phyloP scores from a whole-genome alignment of 768 basidiomycete genomes.

The Naganishia onofrii region DNA sequence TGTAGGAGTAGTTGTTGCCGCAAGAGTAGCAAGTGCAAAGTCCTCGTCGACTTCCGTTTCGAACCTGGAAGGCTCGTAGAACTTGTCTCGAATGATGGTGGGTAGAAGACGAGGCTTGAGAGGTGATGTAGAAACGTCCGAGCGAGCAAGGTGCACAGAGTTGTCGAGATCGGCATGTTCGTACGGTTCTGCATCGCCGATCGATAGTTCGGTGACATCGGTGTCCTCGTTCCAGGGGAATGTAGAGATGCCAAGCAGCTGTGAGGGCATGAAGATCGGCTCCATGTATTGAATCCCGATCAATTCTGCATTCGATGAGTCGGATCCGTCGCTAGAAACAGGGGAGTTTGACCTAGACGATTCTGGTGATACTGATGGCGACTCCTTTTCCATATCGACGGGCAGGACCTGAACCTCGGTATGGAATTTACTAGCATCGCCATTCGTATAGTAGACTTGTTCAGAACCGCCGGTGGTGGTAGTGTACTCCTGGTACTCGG shows the following conservation, averaged over 20 bases:
- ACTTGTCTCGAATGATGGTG: slow-evolving; percentile 23
- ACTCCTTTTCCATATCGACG: slow-evolving; percentile 3
- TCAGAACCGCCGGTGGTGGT: slow-evolving; percentile 6
- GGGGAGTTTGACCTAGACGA: slow-evolving; percentile 9
- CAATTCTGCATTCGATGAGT: not conserved
- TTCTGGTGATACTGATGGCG: not conserved
- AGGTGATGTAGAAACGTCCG: slow-evolving; percentile 9
- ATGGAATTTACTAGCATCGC: not conserved
- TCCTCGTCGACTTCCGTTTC: slow-evolving; percentile 9
- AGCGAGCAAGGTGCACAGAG: not conserved
- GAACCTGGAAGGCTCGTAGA: slow-evolving; percentile 21
- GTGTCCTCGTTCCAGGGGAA: not conserved
- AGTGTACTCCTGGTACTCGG: slow-evolving; percentile 13
- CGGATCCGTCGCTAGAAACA: slow-evolving; percentile 7
- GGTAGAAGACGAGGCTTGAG: slow-evolving; percentile 18
- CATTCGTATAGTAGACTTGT: not conserved
- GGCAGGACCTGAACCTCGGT: slow-evolving; percentile 21
- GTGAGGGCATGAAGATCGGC: not conserved
- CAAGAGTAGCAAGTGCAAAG: not conserved
- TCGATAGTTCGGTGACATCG: not conserved
- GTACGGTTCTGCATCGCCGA: not conserved
- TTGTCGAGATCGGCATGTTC: slow-evolving; percentile 6
- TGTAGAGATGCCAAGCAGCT: not conserved
- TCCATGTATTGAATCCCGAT: not conserved
- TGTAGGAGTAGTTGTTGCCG: not conserved